phyloP scores from a whole-genome alignment of 2,329 filamentous ascomycete genomes.

The Helotiales sp. region DNA sequence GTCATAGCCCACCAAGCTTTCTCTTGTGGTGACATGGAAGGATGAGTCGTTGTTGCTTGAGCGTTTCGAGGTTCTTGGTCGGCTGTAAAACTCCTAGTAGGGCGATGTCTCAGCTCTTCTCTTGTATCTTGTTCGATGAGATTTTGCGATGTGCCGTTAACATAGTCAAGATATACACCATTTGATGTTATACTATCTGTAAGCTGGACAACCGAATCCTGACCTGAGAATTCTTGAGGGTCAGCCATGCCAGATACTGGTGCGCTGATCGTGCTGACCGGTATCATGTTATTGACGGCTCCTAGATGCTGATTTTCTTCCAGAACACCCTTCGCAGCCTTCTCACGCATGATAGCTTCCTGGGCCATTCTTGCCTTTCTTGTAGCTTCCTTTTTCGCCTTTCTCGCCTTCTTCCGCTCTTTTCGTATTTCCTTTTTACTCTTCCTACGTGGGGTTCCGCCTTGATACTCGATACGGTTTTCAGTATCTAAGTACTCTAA shows the following conservation, averaged over 20 bases:
- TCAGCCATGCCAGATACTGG: neutral
- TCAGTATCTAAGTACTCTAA: too few relatives aligned
- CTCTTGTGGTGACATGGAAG: constrained; percentile 18
- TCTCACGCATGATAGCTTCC: too few relatives aligned
- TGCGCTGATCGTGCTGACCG: too few relatives aligned
- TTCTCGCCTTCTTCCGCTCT: neutral
- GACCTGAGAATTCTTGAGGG: neutral
- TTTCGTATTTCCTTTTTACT: too few relatives aligned
- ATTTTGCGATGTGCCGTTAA: neutral
- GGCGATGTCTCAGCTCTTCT: neutral
- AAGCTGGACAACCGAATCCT: neutral
- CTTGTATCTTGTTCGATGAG: neutral
- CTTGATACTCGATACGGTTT: too few relatives aligned
- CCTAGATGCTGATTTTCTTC: neutral
- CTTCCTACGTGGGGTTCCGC: too few relatives aligned
- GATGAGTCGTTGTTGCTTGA: neutral
- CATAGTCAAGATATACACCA: neutral
- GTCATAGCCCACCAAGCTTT: constrained; percentile 17
- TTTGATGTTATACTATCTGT: neutral
- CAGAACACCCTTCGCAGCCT: too few relatives aligned
- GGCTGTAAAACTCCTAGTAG: neutral
- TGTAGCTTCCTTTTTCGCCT: neutral
- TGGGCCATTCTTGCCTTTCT: too few relatives aligned
- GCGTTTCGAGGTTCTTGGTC: neutral
- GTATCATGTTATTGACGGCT: neutral